Evolutionary conservation across 345 rosid species (phyloP), one percentile per base, ranked within the genome.

Genomic region (Rhodomyrtus tomentosa): DNA sequence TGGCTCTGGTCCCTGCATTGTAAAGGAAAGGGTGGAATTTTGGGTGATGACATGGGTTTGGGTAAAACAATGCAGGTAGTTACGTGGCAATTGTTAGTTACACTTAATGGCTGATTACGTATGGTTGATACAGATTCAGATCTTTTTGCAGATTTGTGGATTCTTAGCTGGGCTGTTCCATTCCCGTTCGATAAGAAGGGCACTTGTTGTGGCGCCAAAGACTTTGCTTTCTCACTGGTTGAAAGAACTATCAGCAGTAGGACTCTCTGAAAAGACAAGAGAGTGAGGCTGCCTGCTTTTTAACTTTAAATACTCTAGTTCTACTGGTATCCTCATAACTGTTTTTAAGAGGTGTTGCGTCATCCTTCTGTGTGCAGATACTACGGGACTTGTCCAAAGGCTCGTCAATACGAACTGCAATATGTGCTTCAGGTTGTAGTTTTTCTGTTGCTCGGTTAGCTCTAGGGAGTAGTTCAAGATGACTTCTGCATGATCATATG

Each of bases 41-140:
- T 97, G 88, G 99, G 99, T 25, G 99, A 97, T 83, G 99, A 97
- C 85, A 95, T 97, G 99, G 99, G 99, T 54, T 90, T 97, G 86
- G 99, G 99, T 81, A 97, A 97, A 91, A 97, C 99, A n/a, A 97
- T 97, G 99, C 99, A 97, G 96, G 99, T 95, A 88, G 88, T 76
- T 81, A 48, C 83, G 81, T 22, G 42, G 76, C 21, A 51, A 15
- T 82, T 12, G 50, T 25, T 83, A 51, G 40, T 52, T 80, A 79
- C 85, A 5, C 68, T 81, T 45, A 76, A 36, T 1, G 24, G 36
- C 25, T 16, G 29, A 50, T 40, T 42, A 50, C 55, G 29, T 42
- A 21, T 32, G 81, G 52, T 83, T 80, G 85, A 81, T 79, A 84
- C 49, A 82, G 36, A 76, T 86, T 84, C 86, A 59, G 84, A 82